Conservation (phyloP, 192 early-diverging fungal species). For the Lobosporangium transversale region DNA sequence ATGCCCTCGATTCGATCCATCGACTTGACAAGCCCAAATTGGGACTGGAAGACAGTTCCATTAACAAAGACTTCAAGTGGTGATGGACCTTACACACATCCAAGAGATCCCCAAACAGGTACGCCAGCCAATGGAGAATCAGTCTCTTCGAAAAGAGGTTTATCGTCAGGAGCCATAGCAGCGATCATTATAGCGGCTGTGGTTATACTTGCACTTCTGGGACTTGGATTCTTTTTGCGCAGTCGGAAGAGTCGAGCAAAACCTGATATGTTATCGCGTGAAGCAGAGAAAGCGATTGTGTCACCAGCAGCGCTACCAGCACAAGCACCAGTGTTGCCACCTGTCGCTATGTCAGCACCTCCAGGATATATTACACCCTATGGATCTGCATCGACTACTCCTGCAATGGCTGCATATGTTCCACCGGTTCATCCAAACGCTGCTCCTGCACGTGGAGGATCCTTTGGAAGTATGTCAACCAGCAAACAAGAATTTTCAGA, state of each 20-base stretch:
- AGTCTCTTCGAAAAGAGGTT: not conserved
- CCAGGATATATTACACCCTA: no score
- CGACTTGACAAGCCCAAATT: conserved; percentile 5
- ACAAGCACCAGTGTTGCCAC: not conserved
- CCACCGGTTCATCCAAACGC: not conserved
- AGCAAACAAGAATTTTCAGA: conserved; percentile 4
- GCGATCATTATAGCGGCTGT: conserved; percentile 3
- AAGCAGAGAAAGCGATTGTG: not conserved
- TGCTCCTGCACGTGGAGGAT: not conserved
- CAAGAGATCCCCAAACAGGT: not conserved
- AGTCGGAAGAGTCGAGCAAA: conserved; percentile 4
- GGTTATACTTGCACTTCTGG: not conserved
- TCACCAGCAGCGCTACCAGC: not conserved
- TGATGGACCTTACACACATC: not conserved
- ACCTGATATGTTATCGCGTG: not conserved
- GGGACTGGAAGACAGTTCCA: conserved; percentile 10
- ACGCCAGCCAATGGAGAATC: not conserved
- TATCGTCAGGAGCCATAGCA: not conserved
- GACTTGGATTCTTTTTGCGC: not conserved
- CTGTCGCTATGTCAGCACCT: not conserved
- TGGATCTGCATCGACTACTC: not conserved
- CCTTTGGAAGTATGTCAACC: not conserved
- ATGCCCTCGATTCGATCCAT: conserved; percentile 4
- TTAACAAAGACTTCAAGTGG: not conserved
- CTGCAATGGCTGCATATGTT: not conserved